Conservation (phyloP, 495 filamentous ascomycete genomes). For the Trichoderma gamsii region DNA sequence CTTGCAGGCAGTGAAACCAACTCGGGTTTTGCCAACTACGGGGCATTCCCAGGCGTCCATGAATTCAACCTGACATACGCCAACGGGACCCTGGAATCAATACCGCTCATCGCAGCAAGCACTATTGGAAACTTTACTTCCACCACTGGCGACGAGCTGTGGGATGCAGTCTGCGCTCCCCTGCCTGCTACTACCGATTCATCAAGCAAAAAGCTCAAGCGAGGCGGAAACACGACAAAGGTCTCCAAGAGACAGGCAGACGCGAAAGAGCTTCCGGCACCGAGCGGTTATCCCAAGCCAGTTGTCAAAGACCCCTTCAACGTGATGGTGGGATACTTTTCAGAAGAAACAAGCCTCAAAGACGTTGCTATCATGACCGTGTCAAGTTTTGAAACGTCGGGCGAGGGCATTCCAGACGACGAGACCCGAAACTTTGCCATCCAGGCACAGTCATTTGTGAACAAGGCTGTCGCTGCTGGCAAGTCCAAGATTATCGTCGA, state of each 20-base stretch:
- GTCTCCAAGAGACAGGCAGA: background rate
- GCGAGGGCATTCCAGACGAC: constrained; percentile 12
- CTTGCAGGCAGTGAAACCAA: background rate
- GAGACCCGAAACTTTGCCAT: constrained; percentile 35
- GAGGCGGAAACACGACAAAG: background rate
- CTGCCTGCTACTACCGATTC: background rate
- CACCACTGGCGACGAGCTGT: background rate
- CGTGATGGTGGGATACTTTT: constrained; percentile 31
- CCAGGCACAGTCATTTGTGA: constrained; percentile 34
- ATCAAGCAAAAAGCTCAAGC: background rate
- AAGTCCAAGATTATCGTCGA: constrained; percentile 52
- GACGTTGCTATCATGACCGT: constrained; percentile 34
- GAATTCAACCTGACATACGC: background rate
- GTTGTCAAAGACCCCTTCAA: constrained; percentile 24
- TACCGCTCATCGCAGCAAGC: background rate
- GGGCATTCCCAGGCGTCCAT: background rate
- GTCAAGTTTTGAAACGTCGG: constrained; percentile 22
- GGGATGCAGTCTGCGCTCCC: background rate
- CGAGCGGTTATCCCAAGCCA: constrained; percentile 21
- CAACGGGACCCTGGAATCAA: background rate
- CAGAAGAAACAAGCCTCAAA: constrained; percentile 36
- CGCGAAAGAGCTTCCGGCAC: background rate
- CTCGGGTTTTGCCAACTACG: background rate
- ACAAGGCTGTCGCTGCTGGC: constrained; percentile 27
- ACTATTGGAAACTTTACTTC: background rate